Conservation (phyloP, 2,329 filamentous ascomycete genomes). For the Dryadomyces quercus-mongolicae region DNA sequence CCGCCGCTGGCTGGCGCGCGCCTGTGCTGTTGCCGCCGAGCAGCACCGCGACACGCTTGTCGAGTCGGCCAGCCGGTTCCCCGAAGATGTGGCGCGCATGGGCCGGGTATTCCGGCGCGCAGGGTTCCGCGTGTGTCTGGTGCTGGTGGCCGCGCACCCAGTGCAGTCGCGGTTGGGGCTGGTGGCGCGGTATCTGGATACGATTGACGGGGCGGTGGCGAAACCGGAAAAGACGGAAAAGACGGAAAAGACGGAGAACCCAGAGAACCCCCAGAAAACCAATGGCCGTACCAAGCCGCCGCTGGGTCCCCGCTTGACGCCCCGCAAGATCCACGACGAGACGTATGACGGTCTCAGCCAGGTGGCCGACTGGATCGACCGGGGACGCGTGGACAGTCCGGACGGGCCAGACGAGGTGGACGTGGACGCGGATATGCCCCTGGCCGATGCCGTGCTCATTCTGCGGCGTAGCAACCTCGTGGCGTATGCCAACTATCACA, state of each 20-base stretch:
- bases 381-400: slow-evolving; percentile 9
- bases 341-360: slow-evolving; percentile 26
- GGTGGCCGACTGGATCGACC: slow-evolving; percentile 26
- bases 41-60: slow-evolving; percentile 25
- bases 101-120: slow-evolving; percentile 20
- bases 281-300: background rate
- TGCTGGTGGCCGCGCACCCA: slow-evolving; percentile 28
- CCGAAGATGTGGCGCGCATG: slow-evolving; percentile 26
- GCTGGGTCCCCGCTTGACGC: slow-evolving; percentile 29
- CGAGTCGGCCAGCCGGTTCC: slow-evolving; percentile 32
- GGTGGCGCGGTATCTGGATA: slow-evolving; percentile 25
- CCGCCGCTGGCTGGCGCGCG: slow-evolving; percentile 30
- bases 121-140: slow-evolving; percentile 26
- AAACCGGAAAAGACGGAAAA: background rate
- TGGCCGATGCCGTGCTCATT: slow-evolving; percentile 23
- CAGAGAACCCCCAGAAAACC: background rate
- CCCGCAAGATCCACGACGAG: slow-evolving; percentile 31
- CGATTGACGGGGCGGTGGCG: slow-evolving; percentile 20
- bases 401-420: background rate
- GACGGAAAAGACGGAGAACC: background rate
- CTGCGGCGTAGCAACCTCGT: slow-evolving; percentile 26
- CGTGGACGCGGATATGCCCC: background rate
- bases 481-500: slow-evolving; percentile 14
- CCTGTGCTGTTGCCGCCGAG: slow-evolving; percentile 21
- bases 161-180: slow-evolving; percentile 30